Evolutionary conservation across 495 filamentous ascomycete genomes (phyloP).

Genomic region (Amphirosellinia nigrospora): DNA sequence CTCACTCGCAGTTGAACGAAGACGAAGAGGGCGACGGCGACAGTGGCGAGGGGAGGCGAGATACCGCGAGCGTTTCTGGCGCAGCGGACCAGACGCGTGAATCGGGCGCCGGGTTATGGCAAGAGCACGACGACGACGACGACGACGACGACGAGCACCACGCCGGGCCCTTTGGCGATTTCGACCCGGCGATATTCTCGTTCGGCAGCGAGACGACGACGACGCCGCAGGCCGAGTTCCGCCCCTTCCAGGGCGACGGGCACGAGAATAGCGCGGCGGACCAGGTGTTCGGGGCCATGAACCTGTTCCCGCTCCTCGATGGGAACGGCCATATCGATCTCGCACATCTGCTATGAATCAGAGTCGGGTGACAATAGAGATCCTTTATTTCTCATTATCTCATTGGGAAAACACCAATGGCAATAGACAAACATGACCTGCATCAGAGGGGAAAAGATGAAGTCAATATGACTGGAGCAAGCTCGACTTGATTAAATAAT

Average conservation of each 20-base stretch:
- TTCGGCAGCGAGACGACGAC: constrained; percentile 29
- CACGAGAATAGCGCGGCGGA: constrained; percentile 35
- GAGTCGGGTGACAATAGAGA: background rate
- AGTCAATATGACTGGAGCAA: too few relatives aligned
- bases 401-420: too few relatives aligned
- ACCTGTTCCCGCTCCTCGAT: constrained; percentile 52
- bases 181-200: constrained; percentile 36
- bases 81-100: background rate
- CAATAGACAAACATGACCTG: too few relatives aligned
- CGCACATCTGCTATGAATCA: constrained; percentile 45
- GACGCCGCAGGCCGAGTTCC: constrained; percentile 27
- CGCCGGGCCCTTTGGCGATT: constrained; percentile 33
- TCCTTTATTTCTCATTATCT: too few relatives aligned
- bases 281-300: constrained; percentile 49
- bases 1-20: background rate
- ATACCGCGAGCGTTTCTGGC: background rate
- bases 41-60: background rate
- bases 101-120: background rate
- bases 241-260: background rate
- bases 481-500: too few relatives aligned
- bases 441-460: too few relatives aligned
- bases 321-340: constrained; percentile 52
- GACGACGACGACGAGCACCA: background rate
- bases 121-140: background rate
- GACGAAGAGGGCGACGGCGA: background rate